Conservation (phyloP, 352 stramenopile genomes). For the Globisporangium sylvaticum region DNA sequence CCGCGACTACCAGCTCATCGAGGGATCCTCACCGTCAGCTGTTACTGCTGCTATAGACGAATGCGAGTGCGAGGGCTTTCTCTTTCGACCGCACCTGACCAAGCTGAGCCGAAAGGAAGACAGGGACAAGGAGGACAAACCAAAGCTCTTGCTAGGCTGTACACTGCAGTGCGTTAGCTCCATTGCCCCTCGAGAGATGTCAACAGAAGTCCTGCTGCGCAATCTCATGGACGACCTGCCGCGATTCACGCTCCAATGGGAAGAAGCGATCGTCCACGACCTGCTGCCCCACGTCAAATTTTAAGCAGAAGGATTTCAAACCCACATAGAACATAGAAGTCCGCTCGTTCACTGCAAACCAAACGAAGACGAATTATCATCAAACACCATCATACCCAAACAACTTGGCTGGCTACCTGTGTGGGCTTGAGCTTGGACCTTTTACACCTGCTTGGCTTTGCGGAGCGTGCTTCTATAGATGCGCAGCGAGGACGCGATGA, state of each 20-base stretch:
- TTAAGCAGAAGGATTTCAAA: neutral
- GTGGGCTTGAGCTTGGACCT: neutral
- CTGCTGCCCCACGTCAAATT: constrained; percentile 22
- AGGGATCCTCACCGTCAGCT: neutral
- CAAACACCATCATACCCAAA: neutral
- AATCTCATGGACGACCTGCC: constrained; percentile 37
- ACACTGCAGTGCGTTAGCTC: constrained; percentile 39
- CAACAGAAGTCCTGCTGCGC: constrained; percentile 22
- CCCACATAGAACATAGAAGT: neutral
- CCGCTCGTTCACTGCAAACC: neutral
- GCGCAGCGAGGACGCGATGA: constrained; percentile 54
- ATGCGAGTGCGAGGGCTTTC: constrained; percentile 18
- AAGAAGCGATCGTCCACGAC: constrained; percentile 40
- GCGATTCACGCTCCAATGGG: constrained; percentile 36
- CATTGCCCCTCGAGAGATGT: constrained; percentile 19
- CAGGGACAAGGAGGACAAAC: constrained; percentile 20
- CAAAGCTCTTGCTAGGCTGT: constrained; percentile 26
- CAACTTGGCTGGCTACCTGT: neutral
- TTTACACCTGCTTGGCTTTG: constrained; percentile 42
- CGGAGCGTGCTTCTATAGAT: constrained; percentile 61
- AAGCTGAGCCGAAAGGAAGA: neutral
- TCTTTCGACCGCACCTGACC: constrained; percentile 27
- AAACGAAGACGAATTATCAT: neutral
- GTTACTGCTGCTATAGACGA: constrained; percentile 3
- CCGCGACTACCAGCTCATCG: constrained; percentile 17